Evolutionary conservation across 257 asterid genomes (phyloP), one percentile per base, ranked within the genome.

Genomic region (Striga asiatica): DNA sequence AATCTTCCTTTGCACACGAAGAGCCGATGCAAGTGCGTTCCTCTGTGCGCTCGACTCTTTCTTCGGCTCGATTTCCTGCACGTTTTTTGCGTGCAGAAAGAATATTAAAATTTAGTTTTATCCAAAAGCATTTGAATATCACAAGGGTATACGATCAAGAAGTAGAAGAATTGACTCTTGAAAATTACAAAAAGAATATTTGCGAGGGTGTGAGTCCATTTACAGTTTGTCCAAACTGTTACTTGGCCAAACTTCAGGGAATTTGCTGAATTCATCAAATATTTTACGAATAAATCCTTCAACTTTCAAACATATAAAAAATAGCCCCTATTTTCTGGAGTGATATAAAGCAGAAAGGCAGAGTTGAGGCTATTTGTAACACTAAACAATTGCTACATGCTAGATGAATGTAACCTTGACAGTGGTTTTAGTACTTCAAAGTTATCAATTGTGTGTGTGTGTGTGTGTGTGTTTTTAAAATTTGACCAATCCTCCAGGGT

Each of bases 1-100:
- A 37, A 88, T 70, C 64, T 84, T 92, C 63, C 95, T 68, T 74
- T 81, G 93, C 22, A 77, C 49, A 32, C 88, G 81, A 19, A 88
- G 93, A 10, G 85, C 93, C 3, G 97, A 81, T 18, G 97, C 97
- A 25, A 92, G 85, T 3, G 89, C 95, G 56, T 84, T 92, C 73
- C 98, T 76, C 68, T 67, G 86, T 8, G 69, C 64, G 17, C 66
- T 77, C 11, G 88, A 18, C 74, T 84, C 88, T 78, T 82, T 85
- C 54, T 59, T 70, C 6, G 96, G 94, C 69, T 71, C 32, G 20
- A 82, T 82, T 54, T 82, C 89, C 97, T 92, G 79, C 72, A 78
- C 35, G 54, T 46, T 13, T 23, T 48, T n/a, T 11, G 4, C 11
- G 17, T 31, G 53, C 19, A 34, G 1, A 42, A 50, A 22, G 34